Conservation (phyloP, 345 rosid genomes). For the Populus alba region DNA sequence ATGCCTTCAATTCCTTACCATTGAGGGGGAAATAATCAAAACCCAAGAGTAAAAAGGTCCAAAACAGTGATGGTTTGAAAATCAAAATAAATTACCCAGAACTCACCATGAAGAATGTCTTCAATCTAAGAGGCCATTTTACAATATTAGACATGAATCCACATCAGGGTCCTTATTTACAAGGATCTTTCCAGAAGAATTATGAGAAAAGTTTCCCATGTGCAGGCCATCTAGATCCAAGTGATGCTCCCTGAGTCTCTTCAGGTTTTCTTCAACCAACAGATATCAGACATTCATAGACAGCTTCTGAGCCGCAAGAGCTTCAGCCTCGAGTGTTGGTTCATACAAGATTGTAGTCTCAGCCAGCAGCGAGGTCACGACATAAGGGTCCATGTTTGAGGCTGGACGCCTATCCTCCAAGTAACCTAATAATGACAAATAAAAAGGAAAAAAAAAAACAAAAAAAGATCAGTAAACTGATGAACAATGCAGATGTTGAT, state of each 20-base stretch:
- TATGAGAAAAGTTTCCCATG: neutral
- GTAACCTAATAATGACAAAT: slow-evolving; percentile 48
- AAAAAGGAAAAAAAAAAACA: neutral
- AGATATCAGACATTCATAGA: slow-evolving; percentile 53
- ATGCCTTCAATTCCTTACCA: slow-evolving; percentile 41
- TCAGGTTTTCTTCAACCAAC: slow-evolving; percentile 14
- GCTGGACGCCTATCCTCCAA: slow-evolving; percentile 90
- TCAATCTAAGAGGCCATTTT: slow-evolving; percentile 13
- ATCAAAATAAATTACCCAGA: neutral
- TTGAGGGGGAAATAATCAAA: slow-evolving; percentile 33
- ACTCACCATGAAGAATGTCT: slow-evolving; percentile 1
- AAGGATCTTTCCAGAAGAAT: slow-evolving; percentile 15
- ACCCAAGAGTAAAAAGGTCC: neutral
- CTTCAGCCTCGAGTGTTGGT: slow-evolving; percentile 82
- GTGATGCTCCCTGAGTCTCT: slow-evolving; percentile 3
- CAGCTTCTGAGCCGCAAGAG: slow-evolving; percentile 82
- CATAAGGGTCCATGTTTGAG: slow-evolving; percentile 91
- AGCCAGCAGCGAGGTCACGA: slow-evolving; percentile 67
- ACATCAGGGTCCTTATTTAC: slow-evolving; percentile 37
- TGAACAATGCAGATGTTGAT: slow-evolving; percentile 8
- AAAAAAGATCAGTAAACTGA: neutral
- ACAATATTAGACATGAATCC: slow-evolving; percentile 11
- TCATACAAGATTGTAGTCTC: slow-evolving; percentile 75
- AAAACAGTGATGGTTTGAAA: neutral
- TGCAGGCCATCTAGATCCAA: slow-evolving; percentile 12